Conservation (phyloP, 768 basidiomycete species). For the Termitomyces sp. region DNA sequence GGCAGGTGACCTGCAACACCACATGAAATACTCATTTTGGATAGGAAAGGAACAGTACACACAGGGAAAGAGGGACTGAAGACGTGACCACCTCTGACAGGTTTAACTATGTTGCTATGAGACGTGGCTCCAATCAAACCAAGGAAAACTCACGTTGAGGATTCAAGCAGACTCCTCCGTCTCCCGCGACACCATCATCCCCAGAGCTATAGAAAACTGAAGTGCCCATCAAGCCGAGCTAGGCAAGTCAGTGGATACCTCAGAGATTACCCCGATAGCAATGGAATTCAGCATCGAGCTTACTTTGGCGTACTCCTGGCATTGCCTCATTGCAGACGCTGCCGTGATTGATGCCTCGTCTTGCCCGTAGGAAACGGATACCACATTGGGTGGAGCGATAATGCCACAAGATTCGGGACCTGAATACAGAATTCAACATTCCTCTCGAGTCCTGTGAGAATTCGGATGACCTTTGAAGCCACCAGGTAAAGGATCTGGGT, state of each 20-base stretch:
- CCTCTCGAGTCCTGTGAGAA: neutral
- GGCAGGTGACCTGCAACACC: constrained; percentile 31
- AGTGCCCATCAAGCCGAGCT: constrained; percentile 57
- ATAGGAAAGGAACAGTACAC: neutral
- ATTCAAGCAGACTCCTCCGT: constrained; percentile 27
- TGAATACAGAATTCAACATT: constrained; percentile 3
- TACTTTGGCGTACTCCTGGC: constrained; percentile 40
- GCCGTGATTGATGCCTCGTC: constrained; percentile 35
- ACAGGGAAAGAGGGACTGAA: constrained; percentile 23
- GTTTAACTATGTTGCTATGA: constrained; percentile 14
- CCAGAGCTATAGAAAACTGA: constrained; percentile 56
- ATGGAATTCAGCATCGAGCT: neutral
- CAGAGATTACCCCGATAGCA: neutral
- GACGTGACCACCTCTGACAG: constrained; percentile 16
- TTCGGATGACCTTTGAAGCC: constrained; percentile 10
- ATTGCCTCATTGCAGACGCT: constrained; percentile 37
- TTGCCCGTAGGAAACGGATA: constrained; percentile 38
- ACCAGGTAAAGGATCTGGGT: constrained; percentile 11
- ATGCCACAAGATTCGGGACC: constrained; percentile 35
- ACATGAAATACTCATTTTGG: neutral
- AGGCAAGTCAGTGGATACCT: neutral
- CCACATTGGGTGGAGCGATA: constrained; percentile 34
- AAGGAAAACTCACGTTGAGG: constrained; percentile 29
- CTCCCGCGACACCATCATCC: constrained; percentile 27
- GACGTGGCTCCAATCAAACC: neutral